These are phyloP conservation scores for Pseudogymnoascus sp. DNA, from an alignment of 2,329 filamentous ascomycete genomes.

Conservation along the genomic window DNA sequence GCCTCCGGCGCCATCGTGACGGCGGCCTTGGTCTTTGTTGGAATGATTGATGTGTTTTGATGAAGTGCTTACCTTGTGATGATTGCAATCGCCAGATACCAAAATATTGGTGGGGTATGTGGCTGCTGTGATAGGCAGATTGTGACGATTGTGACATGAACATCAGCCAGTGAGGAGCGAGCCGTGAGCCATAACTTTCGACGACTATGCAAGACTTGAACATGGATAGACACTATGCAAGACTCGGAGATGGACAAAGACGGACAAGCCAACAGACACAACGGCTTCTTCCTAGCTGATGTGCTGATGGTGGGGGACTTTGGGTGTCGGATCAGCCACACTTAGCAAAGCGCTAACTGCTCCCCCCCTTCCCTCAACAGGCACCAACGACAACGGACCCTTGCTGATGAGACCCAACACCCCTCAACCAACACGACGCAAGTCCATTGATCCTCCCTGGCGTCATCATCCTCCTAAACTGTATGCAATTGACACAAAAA, in stretches of 20 bases:
- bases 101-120: conserved; percentile 2
- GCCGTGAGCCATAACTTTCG: neutral
- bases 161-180: neutral
- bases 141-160: neutral
- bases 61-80: neutral
- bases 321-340: conserved; percentile 5
- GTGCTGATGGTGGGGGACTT: neutral
- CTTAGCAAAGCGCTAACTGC: neutral
- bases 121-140: neutral
- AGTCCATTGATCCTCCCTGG: neutral
- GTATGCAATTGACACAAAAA: conserved; percentile 6
- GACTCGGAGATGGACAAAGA: neutral
- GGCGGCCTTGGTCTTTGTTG: neutral
- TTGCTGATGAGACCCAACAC: conserved; percentile 9
- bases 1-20: neutral
- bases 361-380: conserved; percentile 1
- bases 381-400: conserved; percentile 4
- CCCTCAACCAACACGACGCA: neutral
- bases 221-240: neutral
- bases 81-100: neutral
- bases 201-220: neutral
- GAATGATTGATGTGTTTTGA: neutral
- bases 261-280: neutral
- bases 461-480: neutral
- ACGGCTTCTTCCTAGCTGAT: neutral